A percentile compares a stretch with the other conserved stretches of the same genome.
phyloP scores from a whole-genome alignment of 495 filamentous ascomycete genomes.

The Ramalina peruviana region DNA sequence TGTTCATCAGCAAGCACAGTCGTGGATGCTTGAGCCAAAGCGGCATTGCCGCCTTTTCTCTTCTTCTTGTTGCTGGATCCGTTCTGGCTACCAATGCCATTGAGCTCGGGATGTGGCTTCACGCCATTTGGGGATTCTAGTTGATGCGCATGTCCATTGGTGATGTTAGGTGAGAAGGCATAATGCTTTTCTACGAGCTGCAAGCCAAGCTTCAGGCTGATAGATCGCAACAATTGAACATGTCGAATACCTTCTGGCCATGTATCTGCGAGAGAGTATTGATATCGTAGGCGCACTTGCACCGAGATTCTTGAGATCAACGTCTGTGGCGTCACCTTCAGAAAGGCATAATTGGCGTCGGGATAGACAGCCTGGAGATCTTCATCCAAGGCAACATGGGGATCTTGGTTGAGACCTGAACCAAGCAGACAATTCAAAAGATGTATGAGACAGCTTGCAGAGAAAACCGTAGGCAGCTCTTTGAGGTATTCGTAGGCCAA shows the following conservation, averaged over 20 bases:
- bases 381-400: slow-evolving; percentile 63
- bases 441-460: slow-evolving; percentile 65
- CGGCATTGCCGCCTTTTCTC: slow-evolving; percentile 34
- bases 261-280: slow-evolving; percentile 51
- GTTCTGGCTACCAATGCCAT: slow-evolving; percentile 24
- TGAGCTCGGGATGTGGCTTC: slow-evolving; percentile 21
- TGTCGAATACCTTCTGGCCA: slow-evolving; percentile 56
- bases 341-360: slow-evolving; percentile 72
- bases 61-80: slow-evolving; percentile 66
- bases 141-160: slow-evolving; percentile 25
- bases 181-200: slow-evolving; percentile 79
- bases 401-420: slow-evolving; percentile 56
- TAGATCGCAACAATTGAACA: slow-evolving; percentile 76
- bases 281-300: slow-evolving; percentile 60
- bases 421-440: slow-evolving; percentile 92
- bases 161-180: slow-evolving; percentile 41
- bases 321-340: slow-evolving; percentile 55
- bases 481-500: slow-evolving; percentile 65
- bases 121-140: slow-evolving; percentile 25
- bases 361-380: slow-evolving; percentile 58
- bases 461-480: slow-evolving; percentile 63
- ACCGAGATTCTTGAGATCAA: slow-evolving; percentile 55
- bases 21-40: slow-evolving; percentile 33
- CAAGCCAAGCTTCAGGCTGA: slow-evolving; percentile 79
- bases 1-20: slow-evolving; percentile 26